Conservation (phyloP, 2,329 filamentous ascomycete species). For the Ophiostoma populinum region DNA sequence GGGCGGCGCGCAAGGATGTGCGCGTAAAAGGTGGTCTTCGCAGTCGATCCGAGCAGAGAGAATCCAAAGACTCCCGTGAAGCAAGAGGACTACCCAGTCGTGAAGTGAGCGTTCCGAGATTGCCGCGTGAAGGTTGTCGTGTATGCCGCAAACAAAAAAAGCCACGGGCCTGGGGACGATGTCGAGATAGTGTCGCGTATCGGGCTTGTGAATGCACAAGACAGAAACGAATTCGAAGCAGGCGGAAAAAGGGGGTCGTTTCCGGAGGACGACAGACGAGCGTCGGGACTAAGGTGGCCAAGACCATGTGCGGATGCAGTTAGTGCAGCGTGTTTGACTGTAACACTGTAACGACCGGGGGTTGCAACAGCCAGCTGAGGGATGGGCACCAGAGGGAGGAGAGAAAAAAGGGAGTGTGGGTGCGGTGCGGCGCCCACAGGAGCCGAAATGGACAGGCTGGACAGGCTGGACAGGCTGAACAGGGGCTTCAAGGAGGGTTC, state of each 20-base stretch:
- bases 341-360: too few relatives aligned
- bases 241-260: constrained; percentile 1
- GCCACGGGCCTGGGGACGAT: constrained; percentile 1
- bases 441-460: too few relatives aligned
- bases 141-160: neutral
- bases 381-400: too few relatives aligned
- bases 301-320: neutral
- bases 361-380: too few relatives aligned
- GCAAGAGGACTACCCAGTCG: neutral
- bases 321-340: too few relatives aligned
- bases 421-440: too few relatives aligned
- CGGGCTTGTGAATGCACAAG: neutral
- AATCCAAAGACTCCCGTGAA: neutral
- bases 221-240: constrained; percentile 1
- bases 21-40: neutral
- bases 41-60: neutral
- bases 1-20: constrained; percentile 1
- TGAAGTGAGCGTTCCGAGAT: too few relatives aligned
- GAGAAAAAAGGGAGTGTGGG: too few relatives aligned
- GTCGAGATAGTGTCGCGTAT: neutral
- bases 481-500: too few relatives aligned
- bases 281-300: neutral
- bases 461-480: too few relatives aligned
- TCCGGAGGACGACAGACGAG: neutral
- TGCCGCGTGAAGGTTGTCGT: too few relatives aligned